Conservation (phyloP, 139 green algal genomes). For the Chlamydomonas eustigma region DNA sequence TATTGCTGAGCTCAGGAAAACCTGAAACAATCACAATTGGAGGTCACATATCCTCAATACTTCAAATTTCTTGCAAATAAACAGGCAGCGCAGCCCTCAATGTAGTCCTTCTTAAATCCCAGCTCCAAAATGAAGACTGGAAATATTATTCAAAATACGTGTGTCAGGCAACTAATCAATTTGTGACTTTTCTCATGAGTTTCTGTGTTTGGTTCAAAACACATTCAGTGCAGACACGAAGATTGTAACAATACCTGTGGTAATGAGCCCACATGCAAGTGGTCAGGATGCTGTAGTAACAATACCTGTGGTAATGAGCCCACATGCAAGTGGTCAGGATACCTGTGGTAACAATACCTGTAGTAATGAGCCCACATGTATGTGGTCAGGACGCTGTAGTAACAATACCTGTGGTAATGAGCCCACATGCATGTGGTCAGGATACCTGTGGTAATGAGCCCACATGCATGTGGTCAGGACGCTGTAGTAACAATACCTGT, state of each 20-base stretch:
- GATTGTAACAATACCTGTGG: background rate
- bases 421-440: background rate
- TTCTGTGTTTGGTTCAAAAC: background rate
- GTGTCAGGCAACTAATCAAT: no score
- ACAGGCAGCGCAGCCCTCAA: background rate
- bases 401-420: background rate
- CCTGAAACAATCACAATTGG: no score
- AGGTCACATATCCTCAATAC: no score
- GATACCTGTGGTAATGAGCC: background rate
- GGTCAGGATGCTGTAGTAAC: background rate
- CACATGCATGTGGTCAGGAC: background rate
- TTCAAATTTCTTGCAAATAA: no score
- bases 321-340: background rate
- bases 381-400: no score
- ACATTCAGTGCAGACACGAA: background rate
- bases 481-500: background rate
- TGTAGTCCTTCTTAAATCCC: background rate
- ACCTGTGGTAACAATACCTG: background rate
- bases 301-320: background rate
- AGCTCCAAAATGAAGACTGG: no score
- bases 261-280: background rate
- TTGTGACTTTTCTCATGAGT: no score
- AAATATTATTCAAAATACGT: no score
- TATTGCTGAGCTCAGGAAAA: background rate
- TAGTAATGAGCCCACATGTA: background rate